Evolutionary conservation across 139 green algal species (phyloP).

Genomic region (Chlorella vulgaris): DNA sequence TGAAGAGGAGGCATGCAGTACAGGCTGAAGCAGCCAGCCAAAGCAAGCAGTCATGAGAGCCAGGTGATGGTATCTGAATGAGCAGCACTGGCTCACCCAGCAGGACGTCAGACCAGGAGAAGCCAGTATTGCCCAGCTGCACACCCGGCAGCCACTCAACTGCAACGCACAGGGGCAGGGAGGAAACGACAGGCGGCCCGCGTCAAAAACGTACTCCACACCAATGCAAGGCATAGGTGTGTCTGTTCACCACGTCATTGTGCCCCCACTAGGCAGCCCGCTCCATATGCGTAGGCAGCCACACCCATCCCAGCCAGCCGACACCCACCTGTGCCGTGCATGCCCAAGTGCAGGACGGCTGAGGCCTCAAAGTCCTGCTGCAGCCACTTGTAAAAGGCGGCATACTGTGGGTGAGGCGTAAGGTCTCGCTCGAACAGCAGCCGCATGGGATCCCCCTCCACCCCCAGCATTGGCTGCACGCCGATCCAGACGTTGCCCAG

Average conservation of each 20-base stretch:
- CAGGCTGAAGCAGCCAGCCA: too few relatives aligned
- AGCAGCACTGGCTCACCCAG: slow-evolving; percentile 61
- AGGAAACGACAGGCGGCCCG: not conserved
- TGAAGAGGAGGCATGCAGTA: too few relatives aligned
- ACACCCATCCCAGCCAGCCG: too few relatives aligned
- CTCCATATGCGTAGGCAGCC: too few relatives aligned
- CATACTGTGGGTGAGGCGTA: slow-evolving; percentile 97
- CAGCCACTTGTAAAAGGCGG: slow-evolving; percentile 88
- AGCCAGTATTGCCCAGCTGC: slow-evolving; percentile 86
- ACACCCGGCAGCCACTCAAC: slow-evolving; percentile 96
- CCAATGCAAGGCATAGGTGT: too few relatives aligned
- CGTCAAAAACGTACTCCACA: too few relatives aligned
- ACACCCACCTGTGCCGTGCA: slow-evolving; percentile 90
- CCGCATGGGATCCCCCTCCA: slow-evolving; percentile 98
- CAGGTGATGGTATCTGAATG: too few relatives aligned
- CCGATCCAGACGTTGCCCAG: slow-evolving; percentile 95
- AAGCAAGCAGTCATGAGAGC: too few relatives aligned
- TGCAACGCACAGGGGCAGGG: not conserved
- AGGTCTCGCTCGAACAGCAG: slow-evolving; percentile 98
- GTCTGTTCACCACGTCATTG: too few relatives aligned
- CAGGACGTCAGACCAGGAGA: slow-evolving; percentile 82
- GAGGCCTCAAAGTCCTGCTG: slow-evolving; percentile 78
- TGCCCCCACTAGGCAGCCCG: too few relatives aligned
- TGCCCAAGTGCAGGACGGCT: slow-evolving; percentile 96
- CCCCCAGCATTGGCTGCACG: slow-evolving; percentile 90